These are phyloP conservation scores for Nasturtium officinale DNA, from an alignment of 345 rosid genomes.

Conservation along the genomic window DNA sequence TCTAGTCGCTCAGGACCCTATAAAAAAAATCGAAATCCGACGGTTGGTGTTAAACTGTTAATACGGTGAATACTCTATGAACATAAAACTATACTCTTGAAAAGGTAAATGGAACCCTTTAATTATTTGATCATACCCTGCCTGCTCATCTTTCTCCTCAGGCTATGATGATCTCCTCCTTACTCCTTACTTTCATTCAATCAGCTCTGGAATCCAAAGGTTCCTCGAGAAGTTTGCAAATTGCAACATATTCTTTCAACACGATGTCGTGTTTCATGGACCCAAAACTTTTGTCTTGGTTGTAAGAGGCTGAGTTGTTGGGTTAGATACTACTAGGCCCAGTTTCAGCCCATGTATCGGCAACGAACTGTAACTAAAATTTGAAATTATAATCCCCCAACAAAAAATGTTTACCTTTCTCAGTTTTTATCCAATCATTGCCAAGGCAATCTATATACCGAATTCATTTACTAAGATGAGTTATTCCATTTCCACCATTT, in stretches of 20 bases:
- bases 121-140: background rate
- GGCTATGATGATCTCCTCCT: background rate
- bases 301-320: background rate
- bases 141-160: background rate
- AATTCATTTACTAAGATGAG: background rate
- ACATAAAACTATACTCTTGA: background rate
- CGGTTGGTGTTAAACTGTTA: background rate
- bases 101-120: background rate
- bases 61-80: background rate
- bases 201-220: background rate
- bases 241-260: background rate
- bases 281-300: conserved; percentile 3
- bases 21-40: background rate
- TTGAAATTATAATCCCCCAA: background rate
- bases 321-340: background rate
- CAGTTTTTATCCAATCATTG: background rate
- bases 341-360: background rate
- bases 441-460: background rate
- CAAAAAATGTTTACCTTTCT: background rate
- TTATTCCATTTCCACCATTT: background rate
- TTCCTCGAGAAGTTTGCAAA: background rate
- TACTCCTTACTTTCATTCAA: background rate
- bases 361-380: background rate
- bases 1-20: background rate
- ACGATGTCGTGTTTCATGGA: background rate